These are phyloP conservation scores for Aspergillus udagawae DNA, from an alignment of 2,329 filamentous ascomycete genomes.

Conservation along the genomic window DNA sequence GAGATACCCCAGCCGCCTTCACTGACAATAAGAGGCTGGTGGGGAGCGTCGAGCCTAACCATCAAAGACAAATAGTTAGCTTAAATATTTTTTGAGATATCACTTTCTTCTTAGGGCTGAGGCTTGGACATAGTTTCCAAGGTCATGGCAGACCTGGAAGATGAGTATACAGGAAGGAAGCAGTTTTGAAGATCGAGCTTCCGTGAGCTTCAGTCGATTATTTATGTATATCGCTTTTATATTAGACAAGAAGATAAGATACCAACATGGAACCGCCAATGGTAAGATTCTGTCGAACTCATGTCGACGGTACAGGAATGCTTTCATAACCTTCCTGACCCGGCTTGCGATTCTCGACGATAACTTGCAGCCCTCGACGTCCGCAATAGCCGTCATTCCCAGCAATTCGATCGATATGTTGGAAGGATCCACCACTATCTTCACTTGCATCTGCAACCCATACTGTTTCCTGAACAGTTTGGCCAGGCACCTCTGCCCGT, in stretches of 20 bases:
- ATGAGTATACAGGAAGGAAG: not conserved
- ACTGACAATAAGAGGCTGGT: not conserved
- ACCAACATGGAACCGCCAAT: not conserved
- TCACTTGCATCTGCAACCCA: constrained; percentile 34
- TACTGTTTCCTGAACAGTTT: constrained; percentile 40
- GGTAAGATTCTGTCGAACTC: not conserved
- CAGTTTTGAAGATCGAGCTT: not conserved
- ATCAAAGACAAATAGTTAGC: not conserved
- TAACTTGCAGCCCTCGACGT: constrained; percentile 39
- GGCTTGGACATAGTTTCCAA: not conserved
- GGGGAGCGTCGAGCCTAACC: not conserved
- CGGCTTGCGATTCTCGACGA: constrained; percentile 39
- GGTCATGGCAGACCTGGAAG: not conserved
- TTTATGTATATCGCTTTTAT: not conserved
- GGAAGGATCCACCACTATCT: constrained; percentile 35
- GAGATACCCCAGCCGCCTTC: not conserved
- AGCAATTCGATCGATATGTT: constrained; percentile 35
- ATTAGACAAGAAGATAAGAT: constrained; percentile 2
- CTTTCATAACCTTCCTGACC: constrained; percentile 45
- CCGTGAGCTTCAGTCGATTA: not conserved
- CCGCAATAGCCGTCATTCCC: constrained; percentile 46
- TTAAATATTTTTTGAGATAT: not conserved
- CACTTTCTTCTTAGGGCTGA: not conserved
- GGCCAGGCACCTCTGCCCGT: constrained; percentile 52
- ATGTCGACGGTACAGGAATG: constrained; percentile 35